A percentile compares a stretch with the other conserved stretches of the same genome.
These are phyloP conservation scores for Smittium mucronatum DNA, from an alignment of 371 early-diverging fungal species.

Conservation along the genomic window DNA sequence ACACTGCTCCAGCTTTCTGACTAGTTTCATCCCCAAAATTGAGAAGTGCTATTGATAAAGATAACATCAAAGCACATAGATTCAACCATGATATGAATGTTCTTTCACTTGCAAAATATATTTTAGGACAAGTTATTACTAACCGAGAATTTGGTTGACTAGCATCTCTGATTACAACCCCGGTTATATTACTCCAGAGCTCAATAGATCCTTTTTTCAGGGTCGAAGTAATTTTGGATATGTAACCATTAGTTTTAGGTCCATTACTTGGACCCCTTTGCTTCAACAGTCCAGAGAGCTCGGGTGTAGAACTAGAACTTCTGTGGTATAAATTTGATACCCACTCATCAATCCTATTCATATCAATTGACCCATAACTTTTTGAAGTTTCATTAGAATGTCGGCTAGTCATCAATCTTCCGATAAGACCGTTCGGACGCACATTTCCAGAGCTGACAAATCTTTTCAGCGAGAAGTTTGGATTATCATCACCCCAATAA, in stretches of 20 bases:
- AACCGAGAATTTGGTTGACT: conserved; percentile 56
- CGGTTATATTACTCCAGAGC: no score
- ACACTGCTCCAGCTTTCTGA: conserved; percentile 62
- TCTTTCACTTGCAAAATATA: conserved; percentile 98
- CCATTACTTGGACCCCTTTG: no score
- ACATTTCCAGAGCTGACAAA: conserved; percentile 18
- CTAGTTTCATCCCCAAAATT: conserved; percentile 74
- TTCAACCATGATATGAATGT: conserved; percentile 92
- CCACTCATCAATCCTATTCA: neutral
- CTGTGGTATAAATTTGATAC: no score
- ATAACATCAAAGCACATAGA: conserved; percentile 59
- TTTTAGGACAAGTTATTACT: conserved; percentile 95
- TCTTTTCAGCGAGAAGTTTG: conserved; percentile 21
- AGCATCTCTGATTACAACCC: no score
- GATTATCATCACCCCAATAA: conserved; percentile 5
- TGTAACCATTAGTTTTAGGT: no score
- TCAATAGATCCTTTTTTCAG: no score
- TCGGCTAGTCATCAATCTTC: conserved; percentile 5
- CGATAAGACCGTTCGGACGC: conserved; percentile 13
- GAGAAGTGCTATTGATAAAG: conserved; percentile 63
- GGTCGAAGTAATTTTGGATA: no score
- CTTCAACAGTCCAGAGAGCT: no score
- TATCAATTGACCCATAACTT: neutral
- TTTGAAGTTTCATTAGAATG: neutral
- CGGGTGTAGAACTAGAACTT: no score